Conservation (phyloP, 768 basidiomycete species). For the Termitomyces sp. region DNA sequence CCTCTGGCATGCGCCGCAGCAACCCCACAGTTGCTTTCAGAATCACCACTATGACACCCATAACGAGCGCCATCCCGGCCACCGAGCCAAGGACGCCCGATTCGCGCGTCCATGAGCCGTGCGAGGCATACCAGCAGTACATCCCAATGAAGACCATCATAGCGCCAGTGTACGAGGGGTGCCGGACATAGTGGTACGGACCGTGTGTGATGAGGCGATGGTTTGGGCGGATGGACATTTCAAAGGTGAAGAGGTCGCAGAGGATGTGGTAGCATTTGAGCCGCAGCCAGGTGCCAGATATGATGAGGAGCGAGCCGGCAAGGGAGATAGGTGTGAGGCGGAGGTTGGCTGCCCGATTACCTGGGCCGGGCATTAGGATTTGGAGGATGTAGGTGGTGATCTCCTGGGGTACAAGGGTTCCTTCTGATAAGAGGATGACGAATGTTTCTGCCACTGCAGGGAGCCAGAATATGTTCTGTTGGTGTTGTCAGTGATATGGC, state of each 20-base stretch:
- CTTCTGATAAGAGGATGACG: neutral
- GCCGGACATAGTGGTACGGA: neutral
- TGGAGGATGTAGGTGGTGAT: neutral
- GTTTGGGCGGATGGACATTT: neutral
- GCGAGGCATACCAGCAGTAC: neutral
- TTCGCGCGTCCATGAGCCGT: neutral
- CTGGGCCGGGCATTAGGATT: neutral
- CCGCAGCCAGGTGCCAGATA: slow-evolving; percentile 29
- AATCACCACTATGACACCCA: neutral
- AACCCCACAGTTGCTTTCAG: neutral
- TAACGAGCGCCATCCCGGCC: neutral
- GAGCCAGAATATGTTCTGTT: neutral
- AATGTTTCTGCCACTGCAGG: slow-evolving; percentile 1
- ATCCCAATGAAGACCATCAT: neutral
- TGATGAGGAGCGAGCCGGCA: slow-evolving; percentile 21
- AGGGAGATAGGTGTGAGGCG: slow-evolving; percentile 23
- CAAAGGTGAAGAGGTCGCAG: slow-evolving; percentile 32
- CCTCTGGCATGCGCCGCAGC: too few relatives aligned
- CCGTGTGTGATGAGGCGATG: neutral
- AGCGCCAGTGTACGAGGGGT: neutral
- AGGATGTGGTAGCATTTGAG: slow-evolving; percentile 31
- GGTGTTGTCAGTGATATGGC: too few relatives aligned
- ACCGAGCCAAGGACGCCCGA: neutral
- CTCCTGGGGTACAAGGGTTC: neutral
- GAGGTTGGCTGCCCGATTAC: neutral